A percentile compares a stretch with the other conserved stretches of the same genome.
Conservation (phyloP, 805 yeast genomes). For the Yamadazyma scolyti region DNA sequence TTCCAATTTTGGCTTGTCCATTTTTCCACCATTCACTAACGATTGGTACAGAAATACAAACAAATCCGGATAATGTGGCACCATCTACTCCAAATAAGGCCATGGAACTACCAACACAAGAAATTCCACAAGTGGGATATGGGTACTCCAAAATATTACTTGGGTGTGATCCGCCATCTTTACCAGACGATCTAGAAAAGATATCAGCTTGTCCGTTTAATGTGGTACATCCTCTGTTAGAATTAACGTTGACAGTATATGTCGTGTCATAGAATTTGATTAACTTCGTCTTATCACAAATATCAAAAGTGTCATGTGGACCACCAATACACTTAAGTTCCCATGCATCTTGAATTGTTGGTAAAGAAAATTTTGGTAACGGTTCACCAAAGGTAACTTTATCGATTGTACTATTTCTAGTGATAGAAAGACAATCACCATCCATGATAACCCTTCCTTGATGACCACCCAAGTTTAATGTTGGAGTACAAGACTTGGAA, state of each 20-base stretch:
- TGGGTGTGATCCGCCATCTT: constrained; percentile 97
- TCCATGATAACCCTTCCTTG: constrained; percentile 72
- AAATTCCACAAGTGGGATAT: constrained; percentile 92
- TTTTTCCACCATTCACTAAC: constrained; percentile 97
- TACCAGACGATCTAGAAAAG: constrained; percentile 96
- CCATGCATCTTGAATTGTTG: constrained; percentile 51
- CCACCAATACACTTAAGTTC: constrained; percentile 95
- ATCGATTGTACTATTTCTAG: constrained; percentile 45
- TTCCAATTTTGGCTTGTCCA: constrained; percentile 96
- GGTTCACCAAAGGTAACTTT: constrained; percentile 44
- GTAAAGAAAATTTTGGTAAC: constrained; percentile 56
- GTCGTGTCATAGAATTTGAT: constrained; percentile 73
- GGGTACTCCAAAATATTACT: constrained; percentile 97
- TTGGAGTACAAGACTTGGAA: constrained; percentile 83
- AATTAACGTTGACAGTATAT: constrained; percentile 79
- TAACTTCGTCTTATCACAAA: constrained; percentile 61
- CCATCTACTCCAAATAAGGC: constrained; percentile 96
- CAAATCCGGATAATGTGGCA: constrained; percentile 95
- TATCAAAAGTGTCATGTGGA: constrained; percentile 78
- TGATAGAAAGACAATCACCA: constrained; percentile 89
- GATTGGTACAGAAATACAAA: constrained; percentile 91
- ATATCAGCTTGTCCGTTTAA: constrained; percentile 93
- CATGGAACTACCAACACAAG: constrained; percentile 97
- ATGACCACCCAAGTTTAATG: constrained; percentile 14
- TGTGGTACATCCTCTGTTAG: constrained; percentile 94